phyloP scores from a whole-genome alignment of 164 flowering plant species.

The Euptelea pleiosperma region DNA sequence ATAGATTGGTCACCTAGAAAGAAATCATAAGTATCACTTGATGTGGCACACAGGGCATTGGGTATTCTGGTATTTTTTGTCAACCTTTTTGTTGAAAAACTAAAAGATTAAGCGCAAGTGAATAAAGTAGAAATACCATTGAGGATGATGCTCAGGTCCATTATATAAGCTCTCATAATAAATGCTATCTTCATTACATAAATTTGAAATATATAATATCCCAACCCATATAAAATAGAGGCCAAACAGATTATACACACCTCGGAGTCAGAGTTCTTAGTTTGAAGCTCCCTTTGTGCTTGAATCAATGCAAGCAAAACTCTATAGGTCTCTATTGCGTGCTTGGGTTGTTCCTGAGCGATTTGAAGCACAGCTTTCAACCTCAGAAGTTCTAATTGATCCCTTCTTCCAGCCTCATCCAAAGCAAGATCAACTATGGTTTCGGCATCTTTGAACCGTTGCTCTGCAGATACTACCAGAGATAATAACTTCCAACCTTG shows the following conservation, averaged over 20 bases:
- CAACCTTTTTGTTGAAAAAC: no score
- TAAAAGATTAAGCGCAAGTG: neutral
- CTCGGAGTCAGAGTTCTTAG: slow-evolving; percentile 33
- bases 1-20: no score
- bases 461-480: slow-evolving; percentile 68
- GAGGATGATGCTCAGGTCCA: neutral
- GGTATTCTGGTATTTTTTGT: no score
- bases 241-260: slow-evolving; percentile 24
- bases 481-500: slow-evolving; percentile 79
- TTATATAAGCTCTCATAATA: neutral
- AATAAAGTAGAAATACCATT: neutral
- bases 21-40: no score
- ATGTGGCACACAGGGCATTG: no score
- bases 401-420: slow-evolving; percentile 63
- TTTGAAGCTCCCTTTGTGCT: slow-evolving; percentile 41
- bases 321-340: slow-evolving; percentile 77
- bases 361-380: slow-evolving; percentile 77
- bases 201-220: no score
- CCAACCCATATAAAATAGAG: neutral
- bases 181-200: neutral
- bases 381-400: slow-evolving; percentile 62
- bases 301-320: slow-evolving; percentile 65
- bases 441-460: slow-evolving; percentile 76
- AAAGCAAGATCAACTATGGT: slow-evolving; percentile 71
- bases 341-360: slow-evolving; percentile 78